Evolutionary conservation across 23 red algal genomes (phyloP).

Genomic region (Gracilaria vermiculophylla): DNA sequence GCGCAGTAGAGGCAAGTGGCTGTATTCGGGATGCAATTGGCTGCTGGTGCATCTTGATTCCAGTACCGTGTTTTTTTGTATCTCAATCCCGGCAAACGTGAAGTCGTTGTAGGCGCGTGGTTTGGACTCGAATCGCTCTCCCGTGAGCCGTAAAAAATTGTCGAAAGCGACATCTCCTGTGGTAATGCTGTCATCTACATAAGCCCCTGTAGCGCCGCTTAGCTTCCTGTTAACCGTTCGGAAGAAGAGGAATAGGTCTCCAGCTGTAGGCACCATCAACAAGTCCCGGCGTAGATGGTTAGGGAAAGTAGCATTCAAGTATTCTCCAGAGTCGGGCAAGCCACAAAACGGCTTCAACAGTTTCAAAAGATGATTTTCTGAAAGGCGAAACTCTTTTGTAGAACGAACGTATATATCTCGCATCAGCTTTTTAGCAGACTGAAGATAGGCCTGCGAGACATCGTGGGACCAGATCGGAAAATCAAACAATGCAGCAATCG

Average conservation of each 20-base stretch:
- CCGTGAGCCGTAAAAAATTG: background rate
- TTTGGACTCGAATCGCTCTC: background rate
- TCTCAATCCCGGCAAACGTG: constrained; percentile 25
- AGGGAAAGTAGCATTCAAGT: background rate
- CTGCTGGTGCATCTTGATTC: constrained; percentile 8
- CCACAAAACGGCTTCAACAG: constrained; percentile 17
- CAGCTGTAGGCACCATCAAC: background rate
- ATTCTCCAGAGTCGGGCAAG: constrained; percentile 1
- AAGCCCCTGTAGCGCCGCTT: background rate
- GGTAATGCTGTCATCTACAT: constrained; percentile 27
- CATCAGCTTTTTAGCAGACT: background rate
- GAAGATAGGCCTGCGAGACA: constrained; percentile 23
- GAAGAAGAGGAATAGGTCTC: background rate
- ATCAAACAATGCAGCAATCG: background rate
- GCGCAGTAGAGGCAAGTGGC: background rate
- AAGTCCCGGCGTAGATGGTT: constrained; percentile 4
- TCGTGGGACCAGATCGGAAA: background rate
- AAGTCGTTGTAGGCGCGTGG: background rate
- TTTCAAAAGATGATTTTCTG: background rate
- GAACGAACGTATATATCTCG: constrained; percentile 1
- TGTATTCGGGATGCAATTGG: background rate
- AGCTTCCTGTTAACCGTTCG: background rate
- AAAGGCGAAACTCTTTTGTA: background rate
- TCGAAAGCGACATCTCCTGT: background rate
- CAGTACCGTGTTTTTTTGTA: background rate